phyloP scores from a whole-genome alignment of 1,139 yeast species.

The Oligophagozyma castellii region DNA sequence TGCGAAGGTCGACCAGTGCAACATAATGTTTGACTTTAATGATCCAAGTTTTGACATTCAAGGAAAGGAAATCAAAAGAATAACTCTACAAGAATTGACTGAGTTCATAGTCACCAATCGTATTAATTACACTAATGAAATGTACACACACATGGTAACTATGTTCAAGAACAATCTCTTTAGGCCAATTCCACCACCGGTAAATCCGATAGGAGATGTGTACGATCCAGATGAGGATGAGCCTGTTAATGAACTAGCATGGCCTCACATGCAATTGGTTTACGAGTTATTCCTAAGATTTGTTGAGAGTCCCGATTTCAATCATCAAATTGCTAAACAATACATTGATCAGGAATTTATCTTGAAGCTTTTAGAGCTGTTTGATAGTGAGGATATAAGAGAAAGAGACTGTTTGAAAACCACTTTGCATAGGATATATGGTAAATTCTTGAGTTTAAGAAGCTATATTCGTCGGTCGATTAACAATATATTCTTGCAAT shows the following conservation, averaged over 20 bases:
- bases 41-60: conserved; percentile 87
- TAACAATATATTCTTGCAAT: conserved; percentile 83
- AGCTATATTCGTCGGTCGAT: conserved; percentile 86
- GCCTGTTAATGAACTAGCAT: conserved; percentile 88
- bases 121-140: conserved; percentile 77
- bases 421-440: conserved; percentile 88
- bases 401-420: conserved; percentile 94
- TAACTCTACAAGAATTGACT: conserved; percentile 76
- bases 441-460: conserved; percentile 81
- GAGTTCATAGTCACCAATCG: conserved; percentile 75
- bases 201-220: conserved; percentile 89
- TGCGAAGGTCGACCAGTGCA: conserved; percentile 88
- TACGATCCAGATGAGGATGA: conserved; percentile 99
- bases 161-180: conserved; percentile 86
- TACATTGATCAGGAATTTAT: conserved; percentile 88
- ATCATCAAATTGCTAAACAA: conserved; percentile 84
- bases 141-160: conserved; percentile 75
- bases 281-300: conserved; percentile 89
- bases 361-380: conserved; percentile 64
- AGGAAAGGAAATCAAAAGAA: conserved; percentile 84
- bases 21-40: conserved; percentile 81
- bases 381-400: conserved; percentile 92
- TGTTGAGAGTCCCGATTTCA: conserved; percentile 89
- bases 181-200: conserved; percentile 97
- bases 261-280: conserved; percentile 98